Conservation (phyloP, 2,329 filamentous ascomycete genomes). For the Colletotrichum plurivorum region DNA sequence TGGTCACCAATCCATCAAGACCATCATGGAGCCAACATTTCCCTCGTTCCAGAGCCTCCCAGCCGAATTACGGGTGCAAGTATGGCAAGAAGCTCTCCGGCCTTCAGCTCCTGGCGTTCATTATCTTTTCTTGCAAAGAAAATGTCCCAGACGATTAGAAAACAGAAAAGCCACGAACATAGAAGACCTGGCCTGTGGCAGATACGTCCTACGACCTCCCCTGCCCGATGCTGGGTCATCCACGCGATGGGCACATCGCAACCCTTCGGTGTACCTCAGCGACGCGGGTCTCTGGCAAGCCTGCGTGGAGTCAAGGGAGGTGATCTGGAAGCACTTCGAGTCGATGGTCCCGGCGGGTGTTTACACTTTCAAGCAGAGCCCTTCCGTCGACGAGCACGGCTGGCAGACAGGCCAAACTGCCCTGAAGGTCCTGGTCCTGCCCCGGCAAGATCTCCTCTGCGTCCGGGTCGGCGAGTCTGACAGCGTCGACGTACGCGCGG, state of each 20-base stretch:
- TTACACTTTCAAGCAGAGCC: too few species aligned
- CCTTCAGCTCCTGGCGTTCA: neutral
- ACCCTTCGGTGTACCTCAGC: neutral
- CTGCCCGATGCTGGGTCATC: neutral
- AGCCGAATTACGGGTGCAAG: neutral
- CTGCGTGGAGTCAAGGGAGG: neutral
- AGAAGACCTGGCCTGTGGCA: neutral
- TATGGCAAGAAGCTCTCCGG: neutral
- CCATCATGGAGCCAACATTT: neutral
- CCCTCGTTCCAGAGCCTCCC: too few species aligned
- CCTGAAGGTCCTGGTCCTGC: neutral
- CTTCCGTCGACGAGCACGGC: neutral
- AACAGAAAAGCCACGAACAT: neutral
- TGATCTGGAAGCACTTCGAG: neutral
- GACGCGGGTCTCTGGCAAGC: neutral
- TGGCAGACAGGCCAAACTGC: neutral
- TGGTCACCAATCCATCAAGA: neutral
- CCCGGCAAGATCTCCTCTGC: neutral
- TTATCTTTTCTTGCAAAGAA: neutral
- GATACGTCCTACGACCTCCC: too few species aligned
- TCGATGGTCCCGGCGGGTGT: too few species aligned
- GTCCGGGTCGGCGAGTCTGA: slow-evolving; percentile 6
- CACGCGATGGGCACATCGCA: neutral
- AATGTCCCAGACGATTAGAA: neutral
- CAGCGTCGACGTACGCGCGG: neutral